These are phyloP conservation scores for Mycena rosella DNA, from an alignment of 768 basidiomycete species.

Conservation along the genomic window DNA sequence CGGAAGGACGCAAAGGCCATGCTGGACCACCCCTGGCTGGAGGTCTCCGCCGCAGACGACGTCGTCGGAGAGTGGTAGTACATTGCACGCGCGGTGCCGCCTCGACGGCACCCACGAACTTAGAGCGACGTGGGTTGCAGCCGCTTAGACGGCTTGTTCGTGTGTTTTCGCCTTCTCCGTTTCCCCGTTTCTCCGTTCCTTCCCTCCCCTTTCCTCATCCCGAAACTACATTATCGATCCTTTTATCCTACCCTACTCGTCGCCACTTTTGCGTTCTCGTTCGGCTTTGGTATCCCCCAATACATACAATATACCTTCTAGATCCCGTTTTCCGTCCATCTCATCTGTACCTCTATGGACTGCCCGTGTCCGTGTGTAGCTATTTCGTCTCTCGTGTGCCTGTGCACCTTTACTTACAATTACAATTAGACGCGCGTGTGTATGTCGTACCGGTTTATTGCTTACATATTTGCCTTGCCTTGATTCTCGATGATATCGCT, in stretches of 20 bases:
- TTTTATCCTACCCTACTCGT: slow-evolving; percentile 27
- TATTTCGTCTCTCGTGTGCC: slow-evolving; percentile 16
- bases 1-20: slow-evolving; percentile 82
- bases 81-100: slow-evolving; percentile 2
- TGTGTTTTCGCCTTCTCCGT: background rate
- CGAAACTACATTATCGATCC: too few species aligned
- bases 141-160: slow-evolving; percentile 21
- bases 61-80: slow-evolving; percentile 59
- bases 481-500: background rate
- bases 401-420: slow-evolving; percentile 24
- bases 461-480: slow-evolving; percentile 20
- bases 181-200: background rate
- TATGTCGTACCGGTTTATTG: slow-evolving; percentile 30
- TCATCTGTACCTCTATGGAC: slow-evolving; percentile 31
- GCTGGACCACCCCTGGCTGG: slow-evolving; percentile 82
- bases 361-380: slow-evolving; percentile 28
- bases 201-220: slow-evolving; percentile 29
- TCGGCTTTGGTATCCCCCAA: slow-evolving; percentile 4
- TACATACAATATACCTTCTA: slow-evolving; percentile 37
- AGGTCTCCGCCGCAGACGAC: slow-evolving; percentile 54
- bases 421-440: slow-evolving; percentile 29
- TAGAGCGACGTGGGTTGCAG: slow-evolving; percentile 23
- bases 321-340: slow-evolving; percentile 16
- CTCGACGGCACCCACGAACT: background rate
- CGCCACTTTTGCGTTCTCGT: slow-evolving; percentile 22